Percentiles rank a stretch among this genome's conserved stretches.
These are phyloP conservation scores for Zizania latifolia DNA, from an alignment of 176 grass and related monocot species.

Conservation along the genomic window DNA sequence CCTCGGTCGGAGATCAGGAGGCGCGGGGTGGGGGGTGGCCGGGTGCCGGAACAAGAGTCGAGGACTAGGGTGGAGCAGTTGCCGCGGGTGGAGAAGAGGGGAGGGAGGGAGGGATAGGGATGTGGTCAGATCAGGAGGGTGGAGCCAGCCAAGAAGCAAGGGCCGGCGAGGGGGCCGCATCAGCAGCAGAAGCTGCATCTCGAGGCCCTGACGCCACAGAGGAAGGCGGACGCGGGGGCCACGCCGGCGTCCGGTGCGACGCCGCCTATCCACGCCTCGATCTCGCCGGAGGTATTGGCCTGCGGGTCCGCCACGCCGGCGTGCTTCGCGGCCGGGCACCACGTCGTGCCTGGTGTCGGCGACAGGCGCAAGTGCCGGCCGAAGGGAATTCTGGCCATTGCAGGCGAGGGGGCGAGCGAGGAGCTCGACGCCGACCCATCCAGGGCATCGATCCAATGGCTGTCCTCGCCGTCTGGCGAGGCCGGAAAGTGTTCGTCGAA, in stretches of 20 bases:
- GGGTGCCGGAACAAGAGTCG: slow-evolving; percentile 30
- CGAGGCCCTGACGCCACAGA: slow-evolving; percentile 52
- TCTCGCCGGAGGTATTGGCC: slow-evolving; percentile 71
- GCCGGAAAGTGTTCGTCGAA: slow-evolving; percentile 29
- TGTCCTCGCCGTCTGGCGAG: slow-evolving; percentile 55
- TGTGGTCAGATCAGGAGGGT: slow-evolving; percentile 17
- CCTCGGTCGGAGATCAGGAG: background rate
- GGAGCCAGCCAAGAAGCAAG: slow-evolving; percentile 18
- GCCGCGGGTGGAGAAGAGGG: background rate
- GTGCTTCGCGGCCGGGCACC: slow-evolving; percentile 70
- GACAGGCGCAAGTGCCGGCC: slow-evolving; percentile 80
- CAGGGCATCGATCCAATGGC: slow-evolving; percentile 74
- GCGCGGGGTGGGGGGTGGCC: background rate
- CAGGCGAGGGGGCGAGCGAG: slow-evolving; percentile 22
- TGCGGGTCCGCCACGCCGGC: slow-evolving; percentile 54
- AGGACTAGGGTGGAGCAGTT: background rate
- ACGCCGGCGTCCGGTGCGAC: slow-evolving; percentile 40
- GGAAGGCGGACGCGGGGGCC: slow-evolving; percentile 23
- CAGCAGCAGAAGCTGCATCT: background rate
- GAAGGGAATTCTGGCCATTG: slow-evolving; percentile 66
- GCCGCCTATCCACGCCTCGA: slow-evolving; percentile 74
- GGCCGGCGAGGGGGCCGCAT: background rate
- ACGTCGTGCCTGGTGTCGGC: slow-evolving; percentile 57
- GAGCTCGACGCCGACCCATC: slow-evolving; percentile 27
- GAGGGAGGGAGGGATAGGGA: background rate